Evolutionary conservation across 176 grass and related monocot species (phyloP).

Genomic region (Oryza nivara): DNA sequence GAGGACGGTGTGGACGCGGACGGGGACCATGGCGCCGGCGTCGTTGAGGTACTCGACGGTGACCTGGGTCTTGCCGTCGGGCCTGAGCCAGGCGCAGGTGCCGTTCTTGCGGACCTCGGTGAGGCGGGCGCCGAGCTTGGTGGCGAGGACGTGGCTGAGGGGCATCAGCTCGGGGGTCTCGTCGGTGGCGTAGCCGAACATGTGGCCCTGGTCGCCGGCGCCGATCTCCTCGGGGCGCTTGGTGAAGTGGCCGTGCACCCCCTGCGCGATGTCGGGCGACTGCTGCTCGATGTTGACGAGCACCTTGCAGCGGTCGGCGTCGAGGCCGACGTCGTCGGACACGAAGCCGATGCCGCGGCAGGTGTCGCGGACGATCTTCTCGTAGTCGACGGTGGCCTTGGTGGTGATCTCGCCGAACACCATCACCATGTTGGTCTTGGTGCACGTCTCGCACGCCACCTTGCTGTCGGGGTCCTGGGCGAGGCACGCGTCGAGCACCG

Average conservation of each 20-base stretch:
- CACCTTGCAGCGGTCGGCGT: constrained; percentile 70
- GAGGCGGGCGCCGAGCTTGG: constrained; percentile 65
- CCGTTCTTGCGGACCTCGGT: constrained; percentile 76
- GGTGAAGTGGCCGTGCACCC: constrained; percentile 72
- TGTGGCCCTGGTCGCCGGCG: constrained; percentile 74
- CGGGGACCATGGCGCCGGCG: constrained; percentile 70
- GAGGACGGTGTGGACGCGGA: constrained; percentile 81
- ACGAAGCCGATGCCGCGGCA: constrained; percentile 72
- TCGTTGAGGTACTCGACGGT: constrained; percentile 75
- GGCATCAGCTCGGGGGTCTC: constrained; percentile 80
- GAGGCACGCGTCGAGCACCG: constrained; percentile 61
- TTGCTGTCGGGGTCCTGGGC: constrained; percentile 74
- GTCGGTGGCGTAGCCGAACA: constrained; percentile 76
- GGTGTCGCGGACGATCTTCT: constrained; percentile 95
- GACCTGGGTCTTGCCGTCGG: constrained; percentile 77
- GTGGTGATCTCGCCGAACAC: constrained; percentile 94
- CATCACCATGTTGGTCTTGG: constrained; percentile 99
- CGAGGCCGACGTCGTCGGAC: constrained; percentile 71
- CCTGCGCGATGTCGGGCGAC: constrained; percentile 79
- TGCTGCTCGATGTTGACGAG: constrained; percentile 85
- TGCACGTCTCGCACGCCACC: constrained; percentile 88
- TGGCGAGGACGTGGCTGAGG: constrained; percentile 73
- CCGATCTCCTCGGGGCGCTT: constrained; percentile 73
- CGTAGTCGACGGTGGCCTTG: constrained; percentile 80
- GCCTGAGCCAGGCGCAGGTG: constrained; percentile 66